phyloP scores from a whole-genome alignment of 106 monocot species.

The Xerophyta viscosa region DNA sequence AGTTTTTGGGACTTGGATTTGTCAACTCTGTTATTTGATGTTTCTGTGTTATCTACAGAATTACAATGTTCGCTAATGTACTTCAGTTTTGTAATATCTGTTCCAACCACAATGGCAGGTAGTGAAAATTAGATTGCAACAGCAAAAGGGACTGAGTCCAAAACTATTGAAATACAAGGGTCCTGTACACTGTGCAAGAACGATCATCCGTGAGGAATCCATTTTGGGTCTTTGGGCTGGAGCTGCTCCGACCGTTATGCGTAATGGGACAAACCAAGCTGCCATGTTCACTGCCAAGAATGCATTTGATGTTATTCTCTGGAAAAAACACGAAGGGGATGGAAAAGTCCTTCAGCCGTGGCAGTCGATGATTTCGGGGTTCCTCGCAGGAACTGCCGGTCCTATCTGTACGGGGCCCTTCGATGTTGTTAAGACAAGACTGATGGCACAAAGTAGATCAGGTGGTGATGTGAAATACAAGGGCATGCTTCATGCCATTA shows the following conservation, averaged over 20 bases:
- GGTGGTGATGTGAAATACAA: constrained; percentile 47
- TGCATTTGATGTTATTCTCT: constrained; percentile 61
- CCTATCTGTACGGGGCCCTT: constrained; percentile 91
- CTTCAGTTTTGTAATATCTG: no score
- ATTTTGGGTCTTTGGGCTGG: constrained; percentile 85
- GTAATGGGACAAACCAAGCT: constrained; percentile 93
- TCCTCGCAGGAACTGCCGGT: constrained; percentile 81
- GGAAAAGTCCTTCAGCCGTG: constrained; percentile 78
- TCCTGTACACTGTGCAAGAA: constrained; percentile 80
- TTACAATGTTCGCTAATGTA: no score
- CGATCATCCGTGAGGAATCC: constrained; percentile 73
- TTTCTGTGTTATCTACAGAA: no score
- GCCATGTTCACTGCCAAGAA: constrained; percentile 97
- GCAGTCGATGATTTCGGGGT: constrained; percentile 98
- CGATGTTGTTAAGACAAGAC: constrained; percentile 91
- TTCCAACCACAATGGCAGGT: constrained; percentile 68
- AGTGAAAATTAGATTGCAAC: constrained; percentile 90
- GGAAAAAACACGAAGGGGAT: constrained; percentile 94
- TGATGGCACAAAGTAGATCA: constrained; percentile 83
- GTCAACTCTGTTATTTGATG: no score
- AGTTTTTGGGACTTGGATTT: no score
- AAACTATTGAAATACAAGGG: constrained; percentile 78
- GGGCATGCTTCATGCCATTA: constrained; percentile 84
- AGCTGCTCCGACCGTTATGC: constrained; percentile 89
- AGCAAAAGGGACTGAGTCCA: constrained; percentile 68